Percentiles rank a stretch among this genome's conserved stretches.
These are phyloP conservation scores for Puccinia triticina DNA, from an alignment of 1,284 basidiomycete species.

Conservation along the genomic window DNA sequence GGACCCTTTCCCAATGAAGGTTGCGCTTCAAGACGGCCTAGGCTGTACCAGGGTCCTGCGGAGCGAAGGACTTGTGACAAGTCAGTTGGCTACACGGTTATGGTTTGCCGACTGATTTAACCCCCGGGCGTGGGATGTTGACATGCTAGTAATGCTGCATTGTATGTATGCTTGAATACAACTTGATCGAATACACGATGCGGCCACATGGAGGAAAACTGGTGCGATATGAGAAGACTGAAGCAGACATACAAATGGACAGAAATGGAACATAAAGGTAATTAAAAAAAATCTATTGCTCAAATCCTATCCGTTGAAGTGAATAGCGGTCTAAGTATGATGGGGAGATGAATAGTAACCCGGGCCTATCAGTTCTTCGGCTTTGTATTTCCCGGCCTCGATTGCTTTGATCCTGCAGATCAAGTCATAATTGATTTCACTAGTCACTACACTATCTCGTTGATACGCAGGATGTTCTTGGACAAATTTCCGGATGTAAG, in stretches of 20 bases:
- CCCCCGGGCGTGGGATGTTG: background rate
- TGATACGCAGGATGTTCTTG: conserved; percentile 85
- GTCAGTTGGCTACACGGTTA: background rate
- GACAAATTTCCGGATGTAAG: conserved; percentile 91
- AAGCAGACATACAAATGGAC: background rate
- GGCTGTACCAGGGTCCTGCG: too few relatives aligned
- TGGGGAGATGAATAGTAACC: conserved; percentile 12
- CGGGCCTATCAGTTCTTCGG: conserved; percentile 31
- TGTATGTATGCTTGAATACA: background rate
- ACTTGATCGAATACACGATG: background rate
- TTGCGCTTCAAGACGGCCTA: too few relatives aligned
- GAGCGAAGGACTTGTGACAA: too few relatives aligned
- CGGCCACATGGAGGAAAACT: background rate
- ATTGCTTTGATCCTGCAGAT: conserved; percentile 88
- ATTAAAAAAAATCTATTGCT: background rate
- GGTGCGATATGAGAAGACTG: background rate
- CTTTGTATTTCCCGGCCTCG: conserved; percentile 57
- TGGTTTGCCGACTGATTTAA: background rate
- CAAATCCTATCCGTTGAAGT: background rate
- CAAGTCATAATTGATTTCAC: conserved; percentile 93
- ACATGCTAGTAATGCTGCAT: background rate
- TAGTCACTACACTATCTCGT: conserved; percentile 82
- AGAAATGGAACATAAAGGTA: background rate
- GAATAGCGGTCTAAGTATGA: background rate
- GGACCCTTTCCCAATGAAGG: too few relatives aligned